Evolutionary conservation across 129 eudicot genomes (phyloP), one percentile per base, ranked within the genome.

Genomic region (Rutidosis leptorrhynchoides): DNA sequence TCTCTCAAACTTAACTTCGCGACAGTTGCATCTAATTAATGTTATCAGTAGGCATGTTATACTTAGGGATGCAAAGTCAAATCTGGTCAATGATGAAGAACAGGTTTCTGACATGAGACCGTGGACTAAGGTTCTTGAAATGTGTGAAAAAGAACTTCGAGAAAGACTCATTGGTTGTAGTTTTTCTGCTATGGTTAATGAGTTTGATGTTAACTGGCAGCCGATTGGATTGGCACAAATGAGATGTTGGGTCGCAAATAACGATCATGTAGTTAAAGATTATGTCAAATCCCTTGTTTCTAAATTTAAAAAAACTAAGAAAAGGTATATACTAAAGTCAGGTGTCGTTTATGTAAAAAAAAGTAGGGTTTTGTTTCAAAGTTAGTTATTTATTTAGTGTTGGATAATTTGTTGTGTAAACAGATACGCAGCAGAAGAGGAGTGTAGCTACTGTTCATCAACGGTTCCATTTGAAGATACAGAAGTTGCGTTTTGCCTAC

Each of bases 1-100:
- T 63, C 78, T 92, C 42, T 45, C 88, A 2, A 76, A 67, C 20
- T 35, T 94, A 29, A 54, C 84, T 2, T 80, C 88, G 8, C 95
- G 99, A 12, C 88, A 77, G 71, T 81, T 94, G 82, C 87, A 86
- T 78, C 85, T 89, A 33, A 52, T 94, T 55, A 89, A 87, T 57
- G 67, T 89, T 33, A 59, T 94, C n/a, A 62, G 58, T 68, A 84
- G 97, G 84, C 88, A 71, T 48, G 85, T 84, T 28, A 58, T 84
- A 11, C 83, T 86, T 63, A 35, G 56, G 4, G 84, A 78, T 21
- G 43, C 62, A 22, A 78, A 70, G 57, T 70, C 53, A 28, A 71
- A 71, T 67, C 74, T 64, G 25, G 19, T 65, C 30, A 69, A 56
- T 65, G 26, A 54, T 43, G 64, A 76, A 70, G 42, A 68, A n/a